Evolutionary conservation across 1,284 basidiomycete genomes (phyloP).

Genomic region (Ceratobasidium sp.): DNA sequence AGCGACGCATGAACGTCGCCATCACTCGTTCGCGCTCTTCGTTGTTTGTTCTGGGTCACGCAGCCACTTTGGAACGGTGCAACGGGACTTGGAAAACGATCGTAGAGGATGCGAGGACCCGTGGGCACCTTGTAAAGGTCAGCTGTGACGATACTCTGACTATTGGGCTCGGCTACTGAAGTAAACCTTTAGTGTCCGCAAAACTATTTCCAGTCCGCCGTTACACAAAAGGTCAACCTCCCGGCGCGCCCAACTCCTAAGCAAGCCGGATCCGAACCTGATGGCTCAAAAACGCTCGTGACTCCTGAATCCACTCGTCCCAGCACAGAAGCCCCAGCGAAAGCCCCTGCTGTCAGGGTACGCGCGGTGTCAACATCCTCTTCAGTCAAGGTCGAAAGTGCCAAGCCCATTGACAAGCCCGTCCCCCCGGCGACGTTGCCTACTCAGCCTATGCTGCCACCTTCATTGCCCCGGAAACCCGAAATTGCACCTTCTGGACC

Average conservation of each 20-base stretch:
- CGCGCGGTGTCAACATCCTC: background rate
- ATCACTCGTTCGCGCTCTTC: constrained; percentile 95
- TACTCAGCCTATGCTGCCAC: background rate
- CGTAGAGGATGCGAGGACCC: constrained; percentile 74
- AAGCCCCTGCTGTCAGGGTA: background rate
- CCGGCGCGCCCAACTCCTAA: background rate
- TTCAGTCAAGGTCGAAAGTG: background rate
- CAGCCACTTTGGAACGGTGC: constrained; percentile 85
- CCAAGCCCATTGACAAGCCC: background rate
- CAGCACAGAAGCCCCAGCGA: background rate
- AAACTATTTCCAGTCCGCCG: constrained; percentile 5
- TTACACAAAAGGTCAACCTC: constrained; percentile 1
- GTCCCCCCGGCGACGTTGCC: background rate
- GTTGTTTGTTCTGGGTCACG: constrained; percentile 93
- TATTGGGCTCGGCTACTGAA: background rate
- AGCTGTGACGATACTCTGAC: constrained; percentile 47
- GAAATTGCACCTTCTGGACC: background rate
- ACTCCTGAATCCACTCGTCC: constrained; percentile 1
- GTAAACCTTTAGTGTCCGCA: constrained; percentile 3
- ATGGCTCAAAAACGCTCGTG: background rate
- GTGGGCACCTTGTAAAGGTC: constrained; percentile 58
- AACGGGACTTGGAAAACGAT: constrained; percentile 84
- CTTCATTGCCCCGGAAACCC: constrained; percentile 2
- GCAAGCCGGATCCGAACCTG: constrained; percentile 1
- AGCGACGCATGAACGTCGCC: constrained; percentile 96